Conservation (phyloP, 768 basidiomycete species). For the Tricholoma terreum region DNA sequence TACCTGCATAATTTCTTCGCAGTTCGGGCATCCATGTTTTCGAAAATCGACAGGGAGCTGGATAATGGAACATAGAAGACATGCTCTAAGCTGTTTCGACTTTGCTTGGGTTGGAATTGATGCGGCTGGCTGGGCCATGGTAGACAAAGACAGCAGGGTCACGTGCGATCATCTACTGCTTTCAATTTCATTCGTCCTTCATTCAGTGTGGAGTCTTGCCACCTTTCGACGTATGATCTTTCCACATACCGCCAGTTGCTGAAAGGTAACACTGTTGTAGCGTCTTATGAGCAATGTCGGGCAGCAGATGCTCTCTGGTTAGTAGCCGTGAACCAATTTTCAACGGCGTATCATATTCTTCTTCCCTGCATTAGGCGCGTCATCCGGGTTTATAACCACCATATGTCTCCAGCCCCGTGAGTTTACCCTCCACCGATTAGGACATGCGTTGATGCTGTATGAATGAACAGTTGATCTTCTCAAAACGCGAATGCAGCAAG, state of each 20-base stretch:
- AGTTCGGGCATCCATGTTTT: constrained; percentile 90
- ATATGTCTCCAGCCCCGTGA: constrained; percentile 74
- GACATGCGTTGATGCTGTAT: neutral
- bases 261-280: neutral
- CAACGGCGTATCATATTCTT: neutral
- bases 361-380: constrained; percentile 48
- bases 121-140: constrained; percentile 19
- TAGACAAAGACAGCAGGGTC: neutral
- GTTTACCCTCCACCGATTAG: constrained; percentile 15
- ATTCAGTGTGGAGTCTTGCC: too few species aligned
- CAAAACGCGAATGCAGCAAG: constrained; percentile 90
- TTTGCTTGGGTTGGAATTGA: constrained; percentile 56
- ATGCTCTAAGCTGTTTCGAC: constrained; percentile 81
- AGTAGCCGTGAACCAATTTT: constrained; percentile 9
- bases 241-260: neutral
- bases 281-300: constrained; percentile 62
- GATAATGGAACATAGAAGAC: constrained; percentile 90
- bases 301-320: constrained; percentile 65
- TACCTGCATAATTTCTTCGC: constrained; percentile 93
- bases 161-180: constrained; percentile 1
- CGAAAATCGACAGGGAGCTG: constrained; percentile 83
- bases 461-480: constrained; percentile 71
- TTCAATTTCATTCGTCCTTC: neutral
- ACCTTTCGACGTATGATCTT: neutral
- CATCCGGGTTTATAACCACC: constrained; percentile 77